Percentiles rank a stretch among this genome's conserved stretches.
These are phyloP conservation scores for Ampelomyces quisqualis DNA, from an alignment of 2,329 filamentous ascomycete species.

Conservation along the genomic window DNA sequence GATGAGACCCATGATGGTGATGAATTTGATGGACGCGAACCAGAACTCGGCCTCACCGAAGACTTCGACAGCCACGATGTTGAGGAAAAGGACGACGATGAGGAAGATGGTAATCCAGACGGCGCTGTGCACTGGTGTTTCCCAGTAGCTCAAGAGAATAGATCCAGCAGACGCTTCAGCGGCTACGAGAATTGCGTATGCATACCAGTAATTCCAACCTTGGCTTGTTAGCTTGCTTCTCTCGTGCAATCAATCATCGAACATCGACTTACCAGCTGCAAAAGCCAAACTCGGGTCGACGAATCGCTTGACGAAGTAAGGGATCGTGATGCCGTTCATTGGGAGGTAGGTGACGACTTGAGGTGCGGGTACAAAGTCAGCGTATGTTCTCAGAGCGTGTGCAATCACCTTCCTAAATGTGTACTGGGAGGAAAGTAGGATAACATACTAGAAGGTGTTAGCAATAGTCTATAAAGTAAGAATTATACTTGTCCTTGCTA, in stretches of 20 bases:
- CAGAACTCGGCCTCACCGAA: conserved; percentile 54
- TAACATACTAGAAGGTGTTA: too few relatives aligned
- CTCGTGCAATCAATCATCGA: too few relatives aligned
- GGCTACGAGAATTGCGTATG: conserved; percentile 39
- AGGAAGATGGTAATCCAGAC: conserved; percentile 44
- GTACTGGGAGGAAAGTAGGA: too few relatives aligned
- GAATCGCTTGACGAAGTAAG: conserved; percentile 45
- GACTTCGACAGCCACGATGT: conserved; percentile 39
- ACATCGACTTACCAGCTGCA: conserved; percentile 34
- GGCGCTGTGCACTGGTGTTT: conserved; percentile 32
- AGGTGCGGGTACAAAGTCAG: too few relatives aligned
- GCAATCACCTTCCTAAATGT: too few relatives aligned
- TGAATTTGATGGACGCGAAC: conserved; percentile 54
- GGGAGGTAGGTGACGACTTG: conserved; percentile 46
- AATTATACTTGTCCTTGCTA: too few relatives aligned
- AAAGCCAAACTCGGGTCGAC: conserved; percentile 51
- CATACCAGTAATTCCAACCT: conserved; percentile 37
- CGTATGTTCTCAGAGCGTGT: too few relatives aligned
- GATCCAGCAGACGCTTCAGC: conserved; percentile 39
- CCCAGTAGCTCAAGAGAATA: conserved; percentile 42
- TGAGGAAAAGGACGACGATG: conserved; percentile 37
- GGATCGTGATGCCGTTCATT: conserved; percentile 43
- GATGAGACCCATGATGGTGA: conserved; percentile 41
- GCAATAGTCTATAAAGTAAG: too few relatives aligned
- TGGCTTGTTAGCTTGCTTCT: conserved; percentile 14